Base-by-base conservation (phyloP, 179 eudicot species). In the Spergularia azorica region DNA sequence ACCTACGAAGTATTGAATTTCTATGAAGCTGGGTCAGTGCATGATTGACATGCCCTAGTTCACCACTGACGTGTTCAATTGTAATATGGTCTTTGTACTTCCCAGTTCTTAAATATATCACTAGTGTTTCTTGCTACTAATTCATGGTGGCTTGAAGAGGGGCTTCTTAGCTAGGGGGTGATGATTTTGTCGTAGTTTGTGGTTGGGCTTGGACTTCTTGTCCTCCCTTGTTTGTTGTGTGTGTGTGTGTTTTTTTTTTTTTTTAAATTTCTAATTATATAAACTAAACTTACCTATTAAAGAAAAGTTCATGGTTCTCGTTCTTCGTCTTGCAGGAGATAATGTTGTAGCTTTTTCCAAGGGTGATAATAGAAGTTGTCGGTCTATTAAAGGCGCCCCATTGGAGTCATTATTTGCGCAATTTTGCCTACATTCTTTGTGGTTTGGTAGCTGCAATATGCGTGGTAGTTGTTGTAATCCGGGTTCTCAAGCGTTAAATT, bases 361-460 rank as follows among this genome's bases (percentile, higher is more conserved):
- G 75, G 84, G 76, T 13, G 90, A 87, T 76, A 88, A 87, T 72
- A 91, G 82, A 84, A 83, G 79, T 82, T 91, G 98, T 75, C 91
- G 90, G 73, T 80, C 90, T 75, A 88, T 96, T 54, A 94, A 96
- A 88, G 96, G 98, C 75, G 98, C 98, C 51, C 98, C 93, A 8
- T 83, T 83, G 41, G 85, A 84, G 51, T 94, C 98, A 59, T 88
- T 95, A 60, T 95, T 95, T 89, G 89, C 97, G n/a, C 96, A 90
- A 80, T 94, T 93, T 83, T 94, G 99, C 83, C 79, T 94, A 50
- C 96, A 91, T 70, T 85, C 97, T 58, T 87, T 96, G 75, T 96
- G 99, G 98, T 88, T 96, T 79, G 96, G 98, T 36, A 89, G 89
- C 84, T 94, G 99, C 92, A 96, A 88, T 74, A 90, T 96, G 80